Base-by-base conservation (phyloP, 768 basidiomycete species). In the Glaciozyma antarctica region DNA sequence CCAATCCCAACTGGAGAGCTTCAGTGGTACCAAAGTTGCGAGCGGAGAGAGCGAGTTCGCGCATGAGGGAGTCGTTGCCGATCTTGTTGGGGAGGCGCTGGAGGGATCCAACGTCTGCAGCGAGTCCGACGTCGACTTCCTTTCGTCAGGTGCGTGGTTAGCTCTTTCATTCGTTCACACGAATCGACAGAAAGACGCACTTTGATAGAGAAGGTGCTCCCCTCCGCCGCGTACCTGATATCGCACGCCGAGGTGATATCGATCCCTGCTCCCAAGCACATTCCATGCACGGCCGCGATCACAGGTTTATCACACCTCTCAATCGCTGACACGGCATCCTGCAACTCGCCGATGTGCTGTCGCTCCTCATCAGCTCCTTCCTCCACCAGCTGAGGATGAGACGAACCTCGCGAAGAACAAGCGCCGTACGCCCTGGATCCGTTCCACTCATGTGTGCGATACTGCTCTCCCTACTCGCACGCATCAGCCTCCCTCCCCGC, bases 51-150 rank as follows among this genome's bases (percentile, higher is more conserved):
- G 88, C 85, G 17, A 92, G 80, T 74, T 94, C 91, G 55, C 83
- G 81, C 3, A 84, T 77, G 17, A 87, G 79, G 2, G 86, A 88
- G 34, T 83, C 80, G 76, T 90, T 91, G 0, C 85, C 88, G 0
- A 82, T 81, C 54, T 88, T 80, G 71, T 88, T 88, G 0, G 88
- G 88, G 9, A 93, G 78, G 58, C 85, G 84, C 2, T 90, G 88
- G 9, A 94, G 82, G 0, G 88, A 85, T 0, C 92, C 92, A 48
- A 92, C 85, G 73, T 93, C 91, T 0, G 91, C 86, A 3, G 91
- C 90, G 0, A 94, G 79, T 0, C 88, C 90, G 30, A 91, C 81
- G 73, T 91, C 88, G 4, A 90, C 85, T 80, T 81, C 74, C 90
- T 90, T 2, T 85, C 86, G 5, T 88, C 82, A 0, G 86, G 83